Evolutionary conservation across 306 rosid genomes (phyloP).

Genomic region (Bauhinia variegata): DNA sequence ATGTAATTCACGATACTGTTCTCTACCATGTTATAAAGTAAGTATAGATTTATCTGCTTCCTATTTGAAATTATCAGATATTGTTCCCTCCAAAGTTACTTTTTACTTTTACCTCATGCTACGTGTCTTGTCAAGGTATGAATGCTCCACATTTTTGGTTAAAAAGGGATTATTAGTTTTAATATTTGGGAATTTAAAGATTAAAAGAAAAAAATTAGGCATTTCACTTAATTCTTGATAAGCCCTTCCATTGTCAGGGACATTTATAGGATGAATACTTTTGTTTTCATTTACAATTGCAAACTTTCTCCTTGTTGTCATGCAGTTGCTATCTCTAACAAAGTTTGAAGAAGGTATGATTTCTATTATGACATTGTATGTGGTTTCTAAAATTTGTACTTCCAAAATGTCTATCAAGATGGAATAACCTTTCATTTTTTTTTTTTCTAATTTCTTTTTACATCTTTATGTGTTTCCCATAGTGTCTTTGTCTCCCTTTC

Average conservation of each 20-base stretch:
- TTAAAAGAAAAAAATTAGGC: no score
- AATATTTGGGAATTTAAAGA: not conserved
- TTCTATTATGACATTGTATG: conserved; percentile 17
- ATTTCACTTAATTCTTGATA: not conserved
- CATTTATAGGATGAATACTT: conserved; percentile 4
- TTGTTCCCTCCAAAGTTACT: not conserved
- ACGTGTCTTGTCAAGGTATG: conserved; percentile 14
- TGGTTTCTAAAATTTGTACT: not conserved
- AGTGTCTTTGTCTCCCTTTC: conserved; percentile 16
- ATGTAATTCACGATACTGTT: conserved; percentile 87
- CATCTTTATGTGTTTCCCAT: not conserved
- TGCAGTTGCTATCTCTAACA: not conserved
- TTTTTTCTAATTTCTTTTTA: not conserved
- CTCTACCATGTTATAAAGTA: conserved; percentile 89
- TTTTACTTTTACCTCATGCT: conserved; percentile 2
- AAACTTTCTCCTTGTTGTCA: not conserved
- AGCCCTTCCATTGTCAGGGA: not conserved
- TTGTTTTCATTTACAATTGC: conserved; percentile 13
- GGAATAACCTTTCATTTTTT: not conserved
- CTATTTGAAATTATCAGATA: conserved; percentile 16
- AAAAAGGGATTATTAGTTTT: conserved; percentile 2
- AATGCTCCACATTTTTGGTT: conserved; percentile 8
- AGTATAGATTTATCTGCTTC: not conserved
- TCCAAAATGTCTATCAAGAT: conserved; percentile 6
- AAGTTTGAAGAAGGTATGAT: conserved; percentile 7